Conservation (phyloP, 2,329 filamentous ascomycete species). For the Lasiodiplodia hormozganensis region DNA sequence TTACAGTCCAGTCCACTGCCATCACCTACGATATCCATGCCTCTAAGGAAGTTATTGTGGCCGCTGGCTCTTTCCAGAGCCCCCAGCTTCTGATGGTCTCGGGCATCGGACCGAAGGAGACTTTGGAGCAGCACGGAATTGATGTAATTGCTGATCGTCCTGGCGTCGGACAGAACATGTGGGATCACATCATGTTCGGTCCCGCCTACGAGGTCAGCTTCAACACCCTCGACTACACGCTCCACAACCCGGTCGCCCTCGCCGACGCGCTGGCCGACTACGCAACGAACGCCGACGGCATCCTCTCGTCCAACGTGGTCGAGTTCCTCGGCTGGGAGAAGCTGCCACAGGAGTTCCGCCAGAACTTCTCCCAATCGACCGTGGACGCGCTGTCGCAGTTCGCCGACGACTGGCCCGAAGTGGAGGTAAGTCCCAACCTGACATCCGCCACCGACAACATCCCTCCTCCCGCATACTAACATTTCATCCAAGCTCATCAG, state of each 20-base stretch:
- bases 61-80: slow-evolving; percentile 51
- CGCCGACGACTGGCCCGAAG: slow-evolving; percentile 34
- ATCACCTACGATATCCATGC: slow-evolving; percentile 35
- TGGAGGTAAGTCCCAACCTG: slow-evolving; percentile 30
- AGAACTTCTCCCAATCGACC: slow-evolving; percentile 30
- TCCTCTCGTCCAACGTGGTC: slow-evolving; percentile 34
- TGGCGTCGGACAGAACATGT: slow-evolving; percentile 40
- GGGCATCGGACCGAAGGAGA: slow-evolving; percentile 44
- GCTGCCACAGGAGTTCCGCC: slow-evolving; percentile 1
- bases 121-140: slow-evolving; percentile 37
- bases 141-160: slow-evolving; percentile 33
- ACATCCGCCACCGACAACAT: too few relatives aligned
- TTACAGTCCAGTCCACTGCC: slow-evolving; percentile 32
- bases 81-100: slow-evolving; percentile 51
- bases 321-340: slow-evolving; percentile 34
- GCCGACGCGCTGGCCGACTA: slow-evolving; percentile 33
- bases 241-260: slow-evolving; percentile 33
- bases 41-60: slow-evolving; percentile 53
- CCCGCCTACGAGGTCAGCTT: slow-evolving; percentile 35
- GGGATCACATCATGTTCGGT: slow-evolving; percentile 39
- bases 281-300: slow-evolving; percentile 30
- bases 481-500: slow-evolving; percentile 34
- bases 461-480: too few relatives aligned
- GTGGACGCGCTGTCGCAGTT: slow-evolving; percentile 1
- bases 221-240: slow-evolving; percentile 32